These are phyloP conservation scores for Talaromyces liani DNA, from an alignment of 495 filamentous ascomycete genomes.

Conservation along the genomic window DNA sequence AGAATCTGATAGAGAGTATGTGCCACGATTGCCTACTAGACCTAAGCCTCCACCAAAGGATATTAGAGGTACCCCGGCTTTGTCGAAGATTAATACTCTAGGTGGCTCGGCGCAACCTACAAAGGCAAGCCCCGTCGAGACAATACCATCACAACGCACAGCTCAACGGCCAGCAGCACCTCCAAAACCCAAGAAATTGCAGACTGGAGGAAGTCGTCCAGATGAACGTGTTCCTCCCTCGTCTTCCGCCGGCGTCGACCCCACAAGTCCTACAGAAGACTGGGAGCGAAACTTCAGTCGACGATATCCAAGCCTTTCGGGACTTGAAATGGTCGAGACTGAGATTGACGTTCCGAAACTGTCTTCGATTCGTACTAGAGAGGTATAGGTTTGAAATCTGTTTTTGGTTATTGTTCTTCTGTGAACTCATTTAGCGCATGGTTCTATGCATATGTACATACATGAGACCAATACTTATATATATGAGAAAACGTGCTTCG, in stretches of 20 bases:
- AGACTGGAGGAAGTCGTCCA: slow-evolving; percentile 28
- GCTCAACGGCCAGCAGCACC: slow-evolving; percentile 41
- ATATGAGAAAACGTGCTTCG: background rate
- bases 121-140: background rate
- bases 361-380: slow-evolving; percentile 31
- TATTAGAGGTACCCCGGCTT: background rate
- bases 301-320: slow-evolving; percentile 71
- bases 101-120: background rate
- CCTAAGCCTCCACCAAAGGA: slow-evolving; percentile 9
- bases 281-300: slow-evolving; percentile 72
- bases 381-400: slow-evolving; percentile 23
- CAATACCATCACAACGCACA: slow-evolving; percentile 16
- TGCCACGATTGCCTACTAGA: slow-evolving; percentile 4
- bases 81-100: background rate
- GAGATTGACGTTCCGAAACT: slow-evolving; percentile 47
- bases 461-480: background rate
- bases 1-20: slow-evolving; percentile 1
- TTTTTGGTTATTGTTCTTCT: background rate
- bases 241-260: slow-evolving; percentile 12
- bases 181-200: slow-evolving; percentile 54
- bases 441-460: slow-evolving; percentile 1
- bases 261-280: slow-evolving; percentile 40
- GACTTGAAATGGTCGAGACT: slow-evolving; percentile 77
- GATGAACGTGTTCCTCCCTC: slow-evolving; percentile 17
- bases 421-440: background rate